Evolutionary conservation across 2,329 filamentous ascomycete genomes (phyloP).

Genomic region (Zymoseptoria tritici): DNA sequence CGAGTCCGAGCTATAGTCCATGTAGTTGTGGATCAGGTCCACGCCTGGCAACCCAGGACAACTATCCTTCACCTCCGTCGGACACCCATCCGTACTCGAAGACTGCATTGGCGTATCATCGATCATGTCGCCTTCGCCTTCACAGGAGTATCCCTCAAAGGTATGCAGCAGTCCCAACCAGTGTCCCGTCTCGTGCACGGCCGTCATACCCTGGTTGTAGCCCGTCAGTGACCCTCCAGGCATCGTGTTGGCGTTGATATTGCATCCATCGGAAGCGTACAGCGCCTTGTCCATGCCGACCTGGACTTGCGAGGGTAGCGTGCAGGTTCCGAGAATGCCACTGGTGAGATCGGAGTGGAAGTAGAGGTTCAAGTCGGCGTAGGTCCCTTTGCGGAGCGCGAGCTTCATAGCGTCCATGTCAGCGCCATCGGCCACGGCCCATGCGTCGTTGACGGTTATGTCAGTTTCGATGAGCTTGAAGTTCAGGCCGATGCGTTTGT

Average conservation of each 20-base stretch:
- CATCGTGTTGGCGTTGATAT: constrained; percentile 51
- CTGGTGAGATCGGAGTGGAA: constrained; percentile 49
- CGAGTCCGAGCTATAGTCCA: constrained; percentile 52
- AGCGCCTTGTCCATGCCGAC: constrained; percentile 24
- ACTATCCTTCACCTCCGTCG: constrained; percentile 40
- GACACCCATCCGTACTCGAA: constrained; percentile 49
- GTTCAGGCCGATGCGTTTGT: constrained; percentile 44
- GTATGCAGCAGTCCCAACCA: constrained; percentile 43
- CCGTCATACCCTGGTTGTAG: constrained; percentile 44
- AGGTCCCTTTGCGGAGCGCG: constrained; percentile 47
- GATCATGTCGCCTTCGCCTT: constrained; percentile 39
- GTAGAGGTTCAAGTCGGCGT: constrained; percentile 51
- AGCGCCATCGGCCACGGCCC: constrained; percentile 43
- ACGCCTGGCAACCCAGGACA: constrained; percentile 41
- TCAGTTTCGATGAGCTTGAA: constrained; percentile 45
- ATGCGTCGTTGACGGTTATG: constrained; percentile 47
- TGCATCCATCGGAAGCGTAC: constrained; percentile 51
- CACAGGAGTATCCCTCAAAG: constrained; percentile 41
- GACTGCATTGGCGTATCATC: constrained; percentile 37
- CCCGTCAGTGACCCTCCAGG: constrained; percentile 42
- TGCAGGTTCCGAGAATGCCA: constrained; percentile 49
- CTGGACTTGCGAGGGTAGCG: constrained; percentile 36
- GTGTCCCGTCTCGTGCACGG: constrained; percentile 43
- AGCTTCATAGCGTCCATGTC: constrained; percentile 47
- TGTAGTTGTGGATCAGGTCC: constrained; percentile 52